phyloP scores from a whole-genome alignment of 495 filamentous ascomycete genomes.

The Articulospora tetracladia region DNA sequence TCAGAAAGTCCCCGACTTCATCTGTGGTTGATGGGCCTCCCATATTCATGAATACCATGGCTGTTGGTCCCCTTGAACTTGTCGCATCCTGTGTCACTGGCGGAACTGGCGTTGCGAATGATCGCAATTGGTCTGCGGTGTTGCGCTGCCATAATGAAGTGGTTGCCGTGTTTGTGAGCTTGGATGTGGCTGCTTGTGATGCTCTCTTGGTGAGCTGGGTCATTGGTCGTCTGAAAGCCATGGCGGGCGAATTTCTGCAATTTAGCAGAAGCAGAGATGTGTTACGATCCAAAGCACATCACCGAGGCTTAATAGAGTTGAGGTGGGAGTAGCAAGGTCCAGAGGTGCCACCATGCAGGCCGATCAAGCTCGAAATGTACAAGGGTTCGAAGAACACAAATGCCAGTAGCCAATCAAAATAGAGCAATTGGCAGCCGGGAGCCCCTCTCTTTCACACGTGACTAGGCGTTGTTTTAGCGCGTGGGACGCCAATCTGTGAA shows the following conservation, averaged over 20 bases:
- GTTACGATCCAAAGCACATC: conserved; percentile 13
- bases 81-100: conserved; percentile 67
- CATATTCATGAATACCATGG: conserved; percentile 99
- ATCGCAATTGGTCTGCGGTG: conserved; percentile 35
- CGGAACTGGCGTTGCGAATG: conserved; percentile 64
- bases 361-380: conserved; percentile 1
- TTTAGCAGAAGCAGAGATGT: neutral
- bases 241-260: conserved; percentile 24
- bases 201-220: conserved; percentile 39
- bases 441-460: neutral
- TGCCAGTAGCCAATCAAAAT: neutral
- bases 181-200: conserved; percentile 28
- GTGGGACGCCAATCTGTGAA: neutral
- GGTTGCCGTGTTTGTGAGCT: conserved; percentile 21
- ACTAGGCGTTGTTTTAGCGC: neutral
- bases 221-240: conserved; percentile 45
- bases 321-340: neutral
- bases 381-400: conserved; percentile 4
- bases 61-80: conserved; percentile 55
- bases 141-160: conserved; percentile 24
- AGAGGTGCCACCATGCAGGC: neutral
- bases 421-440: neutral
- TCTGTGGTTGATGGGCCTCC: conserved; percentile 85
- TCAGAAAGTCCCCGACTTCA: conserved; percentile 91
- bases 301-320: conserved; percentile 4